Percentiles rank a stretch among this genome's conserved stretches.
phyloP scores from a whole-genome alignment of 176 grass and related monocot genomes.

The barley (Hordeum vulgare) region MorexV3_pseudomolecules_assembly NC_058520.1:557780410-557780909 shows the following conservation, averaged over 20 bases:
- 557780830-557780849: slow-evolving; percentile 77
- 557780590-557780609: neutral
- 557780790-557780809: slow-evolving; percentile 35
- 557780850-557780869: slow-evolving; percentile 71
- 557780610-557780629: neutral
- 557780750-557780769: neutral
- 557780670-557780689: neutral
- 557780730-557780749: neutral
- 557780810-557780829: slow-evolving; percentile 52
- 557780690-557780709: slow-evolving; percentile 15
- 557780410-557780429: slow-evolving; percentile 58
- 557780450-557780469: slow-evolving; percentile 80
- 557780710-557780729: neutral
- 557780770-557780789: neutral
- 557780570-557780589: neutral
- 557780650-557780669: neutral
- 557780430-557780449: slow-evolving; percentile 66
- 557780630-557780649: neutral
- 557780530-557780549: slow-evolving; percentile 73
- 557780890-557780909: slow-evolving; percentile 27
- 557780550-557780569: neutral
- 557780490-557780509: slow-evolving; percentile 57
- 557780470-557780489: slow-evolving; percentile 62
- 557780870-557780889: slow-evolving; percentile 66
- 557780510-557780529: slow-evolving; percentile 64